These are phyloP conservation scores for Cenchrus americanus DNA, from an alignment of 176 grass and related monocot genomes.

Conservation along the genomic window DNA sequence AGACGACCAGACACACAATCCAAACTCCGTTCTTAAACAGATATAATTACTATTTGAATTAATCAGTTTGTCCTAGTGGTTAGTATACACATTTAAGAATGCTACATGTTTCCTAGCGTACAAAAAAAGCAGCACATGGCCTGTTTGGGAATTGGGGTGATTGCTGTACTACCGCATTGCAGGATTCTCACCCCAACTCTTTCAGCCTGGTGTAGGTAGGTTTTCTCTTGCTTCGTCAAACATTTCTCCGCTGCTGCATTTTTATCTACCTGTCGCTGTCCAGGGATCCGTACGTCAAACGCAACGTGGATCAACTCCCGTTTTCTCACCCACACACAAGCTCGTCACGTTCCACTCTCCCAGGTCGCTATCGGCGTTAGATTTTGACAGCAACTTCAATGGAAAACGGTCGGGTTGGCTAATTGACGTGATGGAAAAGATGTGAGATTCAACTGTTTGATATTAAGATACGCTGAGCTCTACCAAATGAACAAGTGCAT, in stretches of 20 bases:
- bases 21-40: not conserved
- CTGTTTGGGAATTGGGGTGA: not conserved
- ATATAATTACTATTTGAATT: no score
- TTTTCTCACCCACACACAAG: conserved; percentile 2
- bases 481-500: no score
- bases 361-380: conserved; percentile 13
- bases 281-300: not conserved
- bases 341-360: not conserved
- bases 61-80: no score
- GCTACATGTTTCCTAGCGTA: not conserved
- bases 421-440: conserved; percentile 21
- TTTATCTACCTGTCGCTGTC: not conserved
- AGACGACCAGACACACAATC: not conserved
- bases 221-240: not conserved
- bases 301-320: not conserved
- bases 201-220: not conserved
- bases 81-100: no score
- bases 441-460: not conserved
- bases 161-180: not conserved
- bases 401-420: not conserved
- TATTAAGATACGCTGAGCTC: conserved; percentile 14
- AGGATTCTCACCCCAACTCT: not conserved
- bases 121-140: not conserved
- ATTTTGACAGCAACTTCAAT: conserved; percentile 29
- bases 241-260: not conserved